Percentiles rank a stretch among this genome's conserved stretches.
These are phyloP conservation scores for Barnettozyma populi DNA, from an alignment of 805 yeast genomes.

Conservation along the genomic window DNA sequence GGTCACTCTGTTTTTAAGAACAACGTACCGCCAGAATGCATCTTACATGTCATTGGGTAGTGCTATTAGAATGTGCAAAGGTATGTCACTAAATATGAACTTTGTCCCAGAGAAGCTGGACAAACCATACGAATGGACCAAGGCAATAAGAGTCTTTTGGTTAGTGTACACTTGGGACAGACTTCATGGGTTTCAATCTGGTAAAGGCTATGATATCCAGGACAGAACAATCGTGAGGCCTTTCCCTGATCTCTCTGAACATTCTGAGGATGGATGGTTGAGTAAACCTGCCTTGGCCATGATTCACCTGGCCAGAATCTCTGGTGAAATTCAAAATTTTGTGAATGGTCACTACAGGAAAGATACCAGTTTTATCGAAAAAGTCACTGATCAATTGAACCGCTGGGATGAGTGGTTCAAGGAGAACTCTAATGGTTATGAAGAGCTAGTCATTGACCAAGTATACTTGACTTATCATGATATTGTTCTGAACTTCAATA, in stretches of 20 bases:
- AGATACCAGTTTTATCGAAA: slow-evolving; percentile 20
- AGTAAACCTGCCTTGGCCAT: slow-evolving; percentile 41
- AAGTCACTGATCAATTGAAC: slow-evolving; percentile 13
- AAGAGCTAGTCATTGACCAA: slow-evolving; percentile 16
- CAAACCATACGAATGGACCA: slow-evolving; percentile 33
- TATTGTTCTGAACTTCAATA: slow-evolving; percentile 15
- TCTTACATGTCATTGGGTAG: slow-evolving; percentile 36
- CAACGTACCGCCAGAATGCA: slow-evolving; percentile 39
- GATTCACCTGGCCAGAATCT: slow-evolving; percentile 37
- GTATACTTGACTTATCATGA: slow-evolving; percentile 20
- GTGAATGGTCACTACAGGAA: slow-evolving; percentile 4
- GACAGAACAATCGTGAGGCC: slow-evolving; percentile 33
- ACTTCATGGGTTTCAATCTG: slow-evolving; percentile 46
- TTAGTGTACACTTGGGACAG: slow-evolving; percentile 49
- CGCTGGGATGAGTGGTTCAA: slow-evolving; percentile 18
- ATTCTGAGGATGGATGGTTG: slow-evolving; percentile 38
- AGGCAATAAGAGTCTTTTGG: slow-evolving; percentile 52
- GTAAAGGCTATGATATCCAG: slow-evolving; percentile 35
- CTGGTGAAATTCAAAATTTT: slow-evolving; percentile 32
- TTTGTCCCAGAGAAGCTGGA: slow-evolving; percentile 23
- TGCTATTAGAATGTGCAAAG: slow-evolving; percentile 38
- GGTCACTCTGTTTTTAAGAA: slow-evolving; percentile 38
- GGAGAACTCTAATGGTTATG: slow-evolving; percentile 12
- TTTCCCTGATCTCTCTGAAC: slow-evolving; percentile 22
- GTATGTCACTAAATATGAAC: slow-evolving; percentile 38